Base-by-base conservation (phyloP, 2,329 filamentous ascomycete genomes). In the Xylariaceae sp. region DNA sequence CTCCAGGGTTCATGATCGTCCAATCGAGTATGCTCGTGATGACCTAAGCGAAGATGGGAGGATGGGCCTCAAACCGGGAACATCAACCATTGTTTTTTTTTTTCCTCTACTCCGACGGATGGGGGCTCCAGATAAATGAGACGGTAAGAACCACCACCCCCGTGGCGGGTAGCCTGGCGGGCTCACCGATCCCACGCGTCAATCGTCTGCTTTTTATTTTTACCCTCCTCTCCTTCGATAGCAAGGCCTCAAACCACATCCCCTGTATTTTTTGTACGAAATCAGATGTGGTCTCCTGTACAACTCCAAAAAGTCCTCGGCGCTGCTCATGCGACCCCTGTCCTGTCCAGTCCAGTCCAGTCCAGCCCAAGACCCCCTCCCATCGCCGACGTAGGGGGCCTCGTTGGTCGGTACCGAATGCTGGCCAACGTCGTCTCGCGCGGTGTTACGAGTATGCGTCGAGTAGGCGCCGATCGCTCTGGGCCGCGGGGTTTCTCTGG, bases 71-170 rank as follows among this genome's bases (percentile, higher is more conserved):
- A 9, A 50, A 34, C 9, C 48, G 32, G 52, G 57, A 55, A 50
- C 51, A 51, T 46, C 46, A 35, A 50, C 45, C 41, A 12, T 43
- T 32, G 35, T 47, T 37, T 11, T 6, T 37, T 50, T 32, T 32
- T 47, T 37, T 11, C 3, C 12, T 50, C 32, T 43, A 8, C 32
- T 41, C 42, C 29, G 29, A 32, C 6, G 30, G 35, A 37, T 11
- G 12, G 27, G 11, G 30, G 42, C 48, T 42, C 42, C 12, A 11
- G 41, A 58, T 54, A 58, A 27, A 58, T 55, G 40, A 53, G 31
- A 55, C 27, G 29, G 19, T 19, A 19, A 19, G 19, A 19, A 19
- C 19, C 19, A 19, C 19, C 19, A 19, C 19, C 19, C 19, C 19
- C 19, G 19, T 19, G 19, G 19, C 19, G 19, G 19, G 19, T 35